These are phyloP conservation scores for Penicillium malachiteum DNA, from an alignment of 495 filamentous ascomycete genomes.

Conservation along the genomic window DNA sequence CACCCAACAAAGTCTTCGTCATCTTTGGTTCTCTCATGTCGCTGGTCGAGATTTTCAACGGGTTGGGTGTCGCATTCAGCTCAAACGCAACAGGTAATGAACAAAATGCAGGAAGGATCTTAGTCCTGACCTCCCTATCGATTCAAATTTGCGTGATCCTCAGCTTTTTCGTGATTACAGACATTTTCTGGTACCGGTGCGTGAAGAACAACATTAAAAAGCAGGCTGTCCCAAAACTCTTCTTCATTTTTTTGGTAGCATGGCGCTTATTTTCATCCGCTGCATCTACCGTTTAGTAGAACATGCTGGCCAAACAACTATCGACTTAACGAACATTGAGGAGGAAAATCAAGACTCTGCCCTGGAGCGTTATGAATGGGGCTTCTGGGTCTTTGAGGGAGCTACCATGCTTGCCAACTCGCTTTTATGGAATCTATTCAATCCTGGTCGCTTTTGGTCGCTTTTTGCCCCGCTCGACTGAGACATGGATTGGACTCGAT, in stretches of 20 bases:
- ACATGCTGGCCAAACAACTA: slow-evolving; percentile 40
- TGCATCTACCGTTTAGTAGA: slow-evolving; percentile 62
- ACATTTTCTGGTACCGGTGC: slow-evolving; percentile 55
- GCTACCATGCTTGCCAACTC: slow-evolving; percentile 56
- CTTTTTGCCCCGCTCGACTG: slow-evolving; percentile 53
- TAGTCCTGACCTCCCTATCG: slow-evolving; percentile 57
- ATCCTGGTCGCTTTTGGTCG: slow-evolving; percentile 49
- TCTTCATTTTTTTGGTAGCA: slow-evolving; percentile 58
- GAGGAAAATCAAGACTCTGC: slow-evolving; percentile 36
- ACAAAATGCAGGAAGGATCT: slow-evolving; percentile 46
- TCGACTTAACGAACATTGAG: slow-evolving; percentile 12
- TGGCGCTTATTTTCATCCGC: slow-evolving; percentile 49
- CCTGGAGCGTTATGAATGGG: slow-evolving; percentile 60
- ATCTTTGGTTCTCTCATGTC: slow-evolving; percentile 60
- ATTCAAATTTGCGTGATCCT: slow-evolving; percentile 57
- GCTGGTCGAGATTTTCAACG: slow-evolving; percentile 62
- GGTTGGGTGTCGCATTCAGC: slow-evolving; percentile 53
- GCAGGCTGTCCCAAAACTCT: slow-evolving; percentile 45
- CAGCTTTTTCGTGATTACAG: slow-evolving; percentile 53
- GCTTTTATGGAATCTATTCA: slow-evolving; percentile 51
- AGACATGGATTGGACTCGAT: slow-evolving; percentile 55
- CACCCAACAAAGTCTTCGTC: slow-evolving; percentile 61
- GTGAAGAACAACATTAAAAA: slow-evolving; percentile 41
- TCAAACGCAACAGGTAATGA: slow-evolving; percentile 45
- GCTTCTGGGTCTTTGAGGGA: slow-evolving; percentile 65